These are phyloP conservation scores for Phytophthora macrochlamydospora DNA, from an alignment of 352 stramenopile species.

Conservation along the genomic window DNA sequence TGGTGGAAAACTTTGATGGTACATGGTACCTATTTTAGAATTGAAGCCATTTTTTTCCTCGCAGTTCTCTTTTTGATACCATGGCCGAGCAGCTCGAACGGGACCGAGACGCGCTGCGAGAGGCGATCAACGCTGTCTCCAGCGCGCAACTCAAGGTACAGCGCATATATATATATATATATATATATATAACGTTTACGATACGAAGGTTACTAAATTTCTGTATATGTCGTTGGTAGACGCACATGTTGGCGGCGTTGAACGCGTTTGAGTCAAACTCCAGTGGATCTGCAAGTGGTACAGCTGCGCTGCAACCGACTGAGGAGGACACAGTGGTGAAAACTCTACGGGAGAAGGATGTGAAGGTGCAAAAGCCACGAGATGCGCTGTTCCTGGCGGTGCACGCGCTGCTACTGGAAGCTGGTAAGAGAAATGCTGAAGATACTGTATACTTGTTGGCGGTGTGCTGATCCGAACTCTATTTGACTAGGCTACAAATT, in stretches of 20 bases:
- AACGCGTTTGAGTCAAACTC: conserved; percentile 40
- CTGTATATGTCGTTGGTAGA: conserved; percentile 32
- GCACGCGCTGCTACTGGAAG: conserved; percentile 74
- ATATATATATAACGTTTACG: background rate
- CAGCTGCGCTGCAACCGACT: conserved; percentile 7
- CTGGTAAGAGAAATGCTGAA: conserved; percentile 40
- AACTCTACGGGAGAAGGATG: conserved; percentile 46
- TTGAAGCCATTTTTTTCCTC: too few species aligned
- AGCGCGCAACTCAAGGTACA: conserved; percentile 45
- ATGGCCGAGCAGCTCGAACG: conserved; percentile 41
- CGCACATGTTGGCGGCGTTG: conserved; percentile 76
- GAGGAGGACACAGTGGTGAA: conserved; percentile 50
- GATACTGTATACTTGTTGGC: background rate
- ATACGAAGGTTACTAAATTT: background rate
- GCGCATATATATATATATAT: background rate
- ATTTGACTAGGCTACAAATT: conserved; percentile 45
- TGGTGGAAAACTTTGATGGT: background rate
- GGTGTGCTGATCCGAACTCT: conserved; percentile 1
- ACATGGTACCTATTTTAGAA: background rate
- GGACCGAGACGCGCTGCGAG: conserved; percentile 43
- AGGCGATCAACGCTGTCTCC: conserved; percentile 37
- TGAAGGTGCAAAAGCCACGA: conserved; percentile 50
- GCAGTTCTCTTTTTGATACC: background rate
- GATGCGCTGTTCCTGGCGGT: conserved; percentile 77
- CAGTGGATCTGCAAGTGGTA: background rate